Evolutionary conservation across 441 rosid species (phyloP), one percentile per base, ranked within the genome.

Genomic region (Pelargonium cotyledonis): DNA sequence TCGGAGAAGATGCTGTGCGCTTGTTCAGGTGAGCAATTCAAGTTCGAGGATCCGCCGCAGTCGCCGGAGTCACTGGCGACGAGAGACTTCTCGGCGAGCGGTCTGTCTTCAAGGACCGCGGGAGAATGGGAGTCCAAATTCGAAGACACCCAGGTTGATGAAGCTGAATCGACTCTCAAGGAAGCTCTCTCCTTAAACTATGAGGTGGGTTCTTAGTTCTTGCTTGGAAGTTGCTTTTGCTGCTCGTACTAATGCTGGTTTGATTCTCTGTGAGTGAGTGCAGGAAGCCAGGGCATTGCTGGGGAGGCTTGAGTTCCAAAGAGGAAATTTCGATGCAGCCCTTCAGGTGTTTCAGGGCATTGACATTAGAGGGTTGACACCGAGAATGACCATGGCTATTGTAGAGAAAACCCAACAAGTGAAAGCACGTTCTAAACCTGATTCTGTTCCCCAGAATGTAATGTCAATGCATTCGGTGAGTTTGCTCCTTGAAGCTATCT

Each of bases 201-300:
- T 65, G 99, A 95, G 88, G 98, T 91, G 69, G 19, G 72, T 77
- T 70, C 35, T 31, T 21, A 57, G 12, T 44, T 38, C 8, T 63
- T 18, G 41, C 15, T 49, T 15, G 26, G 40, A 38, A 5, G 12
- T 47, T 47, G 11, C 19, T 53, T 57, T 66, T 18, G 5, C 16
- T 12, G 53, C 19, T 66, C 19, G 2, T 11, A 21, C 35, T 75
- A 12, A 72, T 72, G 46, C 44, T 51, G 16, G 8, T 18, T 68
- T 41, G 23, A 26, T n/a, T 9, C 60, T 18, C 8, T 19, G 21
- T 29, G 57, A 67, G 16, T 70, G 73, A 35, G 53, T 68, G 63
- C 70, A 94, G 99, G 99, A 92, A 85, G 99, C 99, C 23, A 89
- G 99, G 82, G 96, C 98, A 43, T 79, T 95, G 84, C 55, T 95